A percentile compares a stretch with the other conserved stretches of the same genome.
Conservation (phyloP, 2,329 filamentous ascomycete species). For the Pseudogymnoascus sp. region DNA sequence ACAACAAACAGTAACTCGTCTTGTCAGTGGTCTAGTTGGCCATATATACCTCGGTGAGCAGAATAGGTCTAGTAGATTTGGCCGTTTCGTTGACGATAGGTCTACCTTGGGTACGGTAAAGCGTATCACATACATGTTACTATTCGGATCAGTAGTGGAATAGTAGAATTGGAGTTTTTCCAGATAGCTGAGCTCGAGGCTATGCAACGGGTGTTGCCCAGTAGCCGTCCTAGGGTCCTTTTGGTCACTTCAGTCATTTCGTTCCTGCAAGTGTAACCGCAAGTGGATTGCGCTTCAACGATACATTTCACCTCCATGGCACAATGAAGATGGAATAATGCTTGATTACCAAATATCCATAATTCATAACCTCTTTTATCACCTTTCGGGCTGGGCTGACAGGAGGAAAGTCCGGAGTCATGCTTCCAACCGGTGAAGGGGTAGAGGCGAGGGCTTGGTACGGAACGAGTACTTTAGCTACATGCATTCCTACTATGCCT, state of each 20-base stretch:
- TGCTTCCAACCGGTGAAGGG: neutral
- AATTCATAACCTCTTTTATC: neutral
- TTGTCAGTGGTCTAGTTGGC: neutral
- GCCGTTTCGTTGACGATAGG: neutral
- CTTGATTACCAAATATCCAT: neutral
- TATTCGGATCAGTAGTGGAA: neutral
- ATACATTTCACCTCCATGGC: no score
- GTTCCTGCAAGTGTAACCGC: no score
- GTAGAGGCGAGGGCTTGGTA: neutral
- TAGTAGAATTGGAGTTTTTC: no score
- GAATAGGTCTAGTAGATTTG: neutral
- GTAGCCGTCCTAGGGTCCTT: no score
- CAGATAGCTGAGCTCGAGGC: no score
- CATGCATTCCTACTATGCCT: neutral
- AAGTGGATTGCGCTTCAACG: no score
- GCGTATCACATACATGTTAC: neutral
- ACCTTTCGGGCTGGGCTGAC: neutral
- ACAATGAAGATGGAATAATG: no score
- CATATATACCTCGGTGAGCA: neutral
- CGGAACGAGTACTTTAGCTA: neutral
- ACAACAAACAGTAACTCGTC: neutral
- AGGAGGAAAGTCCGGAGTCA: neutral
- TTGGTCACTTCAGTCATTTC: no score
- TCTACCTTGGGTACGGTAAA: neutral
- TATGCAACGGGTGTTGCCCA: no score